Percentiles rank a stretch among this genome's conserved stretches.
Evolutionary conservation across 2,329 filamentous ascomycete genomes (phyloP).

Genomic region (Penicillium sumatraense): DNA sequence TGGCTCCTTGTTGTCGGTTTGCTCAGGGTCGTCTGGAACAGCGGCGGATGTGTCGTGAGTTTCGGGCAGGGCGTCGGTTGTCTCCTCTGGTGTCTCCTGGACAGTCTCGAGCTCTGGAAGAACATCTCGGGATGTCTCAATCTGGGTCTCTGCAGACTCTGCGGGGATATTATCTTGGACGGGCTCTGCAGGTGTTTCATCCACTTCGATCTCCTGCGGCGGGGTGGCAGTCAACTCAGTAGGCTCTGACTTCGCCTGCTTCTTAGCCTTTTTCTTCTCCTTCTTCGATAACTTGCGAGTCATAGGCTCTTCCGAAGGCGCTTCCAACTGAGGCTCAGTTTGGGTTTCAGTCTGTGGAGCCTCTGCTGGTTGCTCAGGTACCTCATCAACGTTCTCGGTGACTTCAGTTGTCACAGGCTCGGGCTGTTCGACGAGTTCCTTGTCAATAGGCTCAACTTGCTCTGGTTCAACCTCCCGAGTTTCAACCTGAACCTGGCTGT

Average conservation of each 20-base stretch:
- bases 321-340: slow-evolving; percentile 11
- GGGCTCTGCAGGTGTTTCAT: background rate
- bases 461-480: background rate
- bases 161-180: background rate
- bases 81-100: background rate
- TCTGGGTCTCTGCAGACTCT: background rate
- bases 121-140: background rate
- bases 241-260: slow-evolving; percentile 24
- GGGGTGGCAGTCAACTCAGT: slow-evolving; percentile 2
- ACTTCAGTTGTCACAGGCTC: background rate
- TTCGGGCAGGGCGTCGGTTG: background rate
- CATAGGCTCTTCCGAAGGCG: slow-evolving; percentile 9
- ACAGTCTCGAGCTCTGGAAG: background rate
- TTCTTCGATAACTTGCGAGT: slow-evolving; percentile 41
- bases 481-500: background rate
- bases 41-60: background rate
- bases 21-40: background rate
- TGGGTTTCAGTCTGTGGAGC: background rate
- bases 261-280: slow-evolving; percentile 40
- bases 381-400: background rate
- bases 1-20: background rate
- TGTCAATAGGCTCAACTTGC: background rate
- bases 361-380: slow-evolving; percentile 1
- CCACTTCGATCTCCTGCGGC: slow-evolving; percentile 3
- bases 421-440: background rate